Evolutionary conservation across 2,329 filamentous ascomycete species (phyloP).

Genomic region (Penicillium sp.): DNA sequence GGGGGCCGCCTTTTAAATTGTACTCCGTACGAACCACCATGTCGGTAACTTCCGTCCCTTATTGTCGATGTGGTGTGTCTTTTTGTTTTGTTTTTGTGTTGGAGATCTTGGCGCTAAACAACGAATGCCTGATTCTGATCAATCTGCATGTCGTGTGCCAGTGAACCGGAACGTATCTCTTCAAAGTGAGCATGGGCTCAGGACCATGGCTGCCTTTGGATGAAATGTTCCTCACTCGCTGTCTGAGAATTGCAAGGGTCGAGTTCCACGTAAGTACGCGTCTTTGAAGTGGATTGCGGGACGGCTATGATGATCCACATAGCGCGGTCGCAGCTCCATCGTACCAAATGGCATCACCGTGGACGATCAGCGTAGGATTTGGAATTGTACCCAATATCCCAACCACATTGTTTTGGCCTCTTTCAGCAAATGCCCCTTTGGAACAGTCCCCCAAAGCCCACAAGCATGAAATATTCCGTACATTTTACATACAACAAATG

Average conservation of each 20-base stretch:
- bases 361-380: neutral
- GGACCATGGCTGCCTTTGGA: neutral
- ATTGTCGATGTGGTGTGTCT: too few species aligned
- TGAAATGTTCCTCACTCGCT: neutral
- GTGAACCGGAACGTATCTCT: too few species aligned
- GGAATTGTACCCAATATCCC: neutral
- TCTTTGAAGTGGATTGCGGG: neutral
- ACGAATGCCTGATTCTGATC: too few species aligned
- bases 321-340: neutral
- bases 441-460: too few species aligned
- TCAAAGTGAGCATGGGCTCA: neutral
- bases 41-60: neutral
- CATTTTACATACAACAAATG: too few species aligned
- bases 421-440: too few species aligned
- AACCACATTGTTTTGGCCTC: too few species aligned
- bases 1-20: neutral
- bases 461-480: too few species aligned
- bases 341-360: neutral
- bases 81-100: too few species aligned
- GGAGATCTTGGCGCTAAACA: too few species aligned
- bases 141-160: too few species aligned
- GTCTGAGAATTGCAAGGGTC: neutral
- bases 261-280: neutral
- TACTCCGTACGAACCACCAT: neutral
- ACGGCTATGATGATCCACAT: neutral